phyloP scores from a whole-genome alignment of 2,329 filamentous ascomycete species.

The Aspergillus candidus region DNA sequence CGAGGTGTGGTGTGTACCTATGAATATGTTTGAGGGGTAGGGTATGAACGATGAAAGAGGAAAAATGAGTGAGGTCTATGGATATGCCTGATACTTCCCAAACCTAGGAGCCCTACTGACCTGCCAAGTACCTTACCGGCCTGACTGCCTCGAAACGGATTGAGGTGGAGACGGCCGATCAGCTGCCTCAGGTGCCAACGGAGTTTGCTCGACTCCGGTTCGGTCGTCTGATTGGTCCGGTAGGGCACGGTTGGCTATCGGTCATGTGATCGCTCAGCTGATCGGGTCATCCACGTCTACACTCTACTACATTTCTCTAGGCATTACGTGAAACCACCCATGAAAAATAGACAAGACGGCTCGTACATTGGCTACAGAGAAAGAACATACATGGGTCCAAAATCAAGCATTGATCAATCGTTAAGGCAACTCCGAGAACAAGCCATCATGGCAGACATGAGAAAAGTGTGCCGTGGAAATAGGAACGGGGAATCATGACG shows the following conservation, averaged over 20 bases:
- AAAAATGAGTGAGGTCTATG: no score
- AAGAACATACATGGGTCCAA: not conserved
- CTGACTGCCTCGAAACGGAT: no score
- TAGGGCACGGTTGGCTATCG: not conserved
- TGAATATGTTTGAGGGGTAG: no score
- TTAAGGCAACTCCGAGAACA: not conserved
- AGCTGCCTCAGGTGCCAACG: not conserved
- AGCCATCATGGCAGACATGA: not conserved
- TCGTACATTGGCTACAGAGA: not conserved
- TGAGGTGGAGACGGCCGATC: not conserved
- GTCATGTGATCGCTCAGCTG: not conserved
- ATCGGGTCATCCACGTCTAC: no score
- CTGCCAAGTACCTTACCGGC: no score
- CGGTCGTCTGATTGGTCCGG: slow-evolving; percentile 1
- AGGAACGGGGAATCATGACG: slow-evolving; percentile 27
- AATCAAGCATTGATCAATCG: no score
- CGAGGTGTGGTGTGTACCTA: no score
- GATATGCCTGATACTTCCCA: no score
- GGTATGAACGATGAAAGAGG: no score
- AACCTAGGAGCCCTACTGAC: no score
- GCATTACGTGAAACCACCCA: not conserved
- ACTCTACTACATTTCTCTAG: no score
- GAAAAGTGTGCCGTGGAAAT: slow-evolving; percentile 6
- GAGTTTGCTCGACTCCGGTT: not conserved
- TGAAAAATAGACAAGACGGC: not conserved